Percentiles rank a stretch among this genome's conserved stretches.
Conservation (phyloP, 371 early-diverging fungal genomes). For the Haplosporangium sp. region DNA sequence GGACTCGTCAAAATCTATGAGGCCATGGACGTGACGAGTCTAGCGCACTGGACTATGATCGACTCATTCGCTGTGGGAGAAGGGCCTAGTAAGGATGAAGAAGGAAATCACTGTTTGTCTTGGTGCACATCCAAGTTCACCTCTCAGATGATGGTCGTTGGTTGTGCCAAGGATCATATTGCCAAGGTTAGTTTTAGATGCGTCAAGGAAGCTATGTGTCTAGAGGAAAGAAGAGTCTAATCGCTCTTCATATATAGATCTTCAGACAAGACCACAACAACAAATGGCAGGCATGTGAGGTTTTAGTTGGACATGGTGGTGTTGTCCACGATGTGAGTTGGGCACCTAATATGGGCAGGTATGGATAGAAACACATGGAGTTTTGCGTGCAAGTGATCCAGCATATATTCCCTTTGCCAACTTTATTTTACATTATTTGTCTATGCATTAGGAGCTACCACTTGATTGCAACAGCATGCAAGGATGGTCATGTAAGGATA, state of each 20-base stretch:
- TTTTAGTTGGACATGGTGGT: slow-evolving; percentile 75
- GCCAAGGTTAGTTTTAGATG: slow-evolving; percentile 66
- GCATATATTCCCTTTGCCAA: background rate
- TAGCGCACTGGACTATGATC: slow-evolving; percentile 86
- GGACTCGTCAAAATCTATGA: slow-evolving; percentile 92
- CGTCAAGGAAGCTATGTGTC: background rate
- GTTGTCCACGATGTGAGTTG: slow-evolving; percentile 86
- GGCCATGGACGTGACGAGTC: slow-evolving; percentile 84
- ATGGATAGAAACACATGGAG: background rate
- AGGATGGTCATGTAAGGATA: slow-evolving; percentile 88
- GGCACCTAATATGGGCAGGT: slow-evolving; percentile 90
- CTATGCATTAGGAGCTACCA: slow-evolving; percentile 76
- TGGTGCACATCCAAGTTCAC: slow-evolving; percentile 91
- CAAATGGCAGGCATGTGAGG: slow-evolving; percentile 76
- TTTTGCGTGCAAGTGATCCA: background rate
- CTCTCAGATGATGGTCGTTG: slow-evolving; percentile 88
- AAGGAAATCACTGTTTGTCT: slow-evolving; percentile 80
- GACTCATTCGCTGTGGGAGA: slow-evolving; percentile 70
- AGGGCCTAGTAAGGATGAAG: slow-evolving; percentile 61
- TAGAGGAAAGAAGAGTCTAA: background rate
- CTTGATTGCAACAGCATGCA: slow-evolving; percentile 92
- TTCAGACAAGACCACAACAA: slow-evolving; percentile 71
- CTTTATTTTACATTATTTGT: background rate
- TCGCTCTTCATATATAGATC: slow-evolving; percentile 55
- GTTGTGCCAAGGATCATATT: slow-evolving; percentile 84